A percentile compares a stretch with the other conserved stretches of the same genome.
Conservation (phyloP, 2,329 filamentous ascomycete species). For the Trichocomaceae sp. region DNA sequence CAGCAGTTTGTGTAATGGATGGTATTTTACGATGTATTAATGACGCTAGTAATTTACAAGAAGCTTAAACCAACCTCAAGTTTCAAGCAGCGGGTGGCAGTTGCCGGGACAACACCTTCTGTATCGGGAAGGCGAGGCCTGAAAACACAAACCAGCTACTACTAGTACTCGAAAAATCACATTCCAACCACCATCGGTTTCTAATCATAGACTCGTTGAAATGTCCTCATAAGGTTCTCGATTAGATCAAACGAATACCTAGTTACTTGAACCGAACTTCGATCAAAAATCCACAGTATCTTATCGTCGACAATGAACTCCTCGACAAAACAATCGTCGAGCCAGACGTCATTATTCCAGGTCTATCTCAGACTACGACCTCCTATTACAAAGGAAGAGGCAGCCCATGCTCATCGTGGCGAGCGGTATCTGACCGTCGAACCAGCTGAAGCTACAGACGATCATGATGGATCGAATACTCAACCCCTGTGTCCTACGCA, state of each 20-base stretch:
- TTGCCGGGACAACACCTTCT: constrained; percentile 6
- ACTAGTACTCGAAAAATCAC: too few species aligned
- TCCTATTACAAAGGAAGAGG: constrained; percentile 42
- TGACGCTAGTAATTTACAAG: neutral
- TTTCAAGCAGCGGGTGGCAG: neutral
- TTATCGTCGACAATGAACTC: constrained; percentile 29
- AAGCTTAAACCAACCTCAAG: neutral
- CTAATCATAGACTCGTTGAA: neutral
- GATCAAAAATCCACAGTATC: neutral
- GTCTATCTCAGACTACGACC: constrained; percentile 82
- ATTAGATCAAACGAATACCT: neutral
- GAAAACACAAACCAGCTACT: neutral
- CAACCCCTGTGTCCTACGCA: constrained; percentile 50
- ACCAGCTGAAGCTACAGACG: constrained; percentile 34
- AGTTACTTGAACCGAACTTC: neutral
- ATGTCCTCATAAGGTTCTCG: neutral
- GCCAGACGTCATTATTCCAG: constrained; percentile 66
- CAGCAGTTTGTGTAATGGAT: neutral
- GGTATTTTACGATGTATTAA: neutral
- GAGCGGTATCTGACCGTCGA: constrained; percentile 77
- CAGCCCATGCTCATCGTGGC: constrained; percentile 25
- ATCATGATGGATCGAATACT: constrained; percentile 28
- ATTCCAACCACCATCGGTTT: neutral
- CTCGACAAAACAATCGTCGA: constrained; percentile 37
- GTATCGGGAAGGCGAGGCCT: neutral